Base-by-base conservation (phyloP, 2,329 filamentous ascomycete species). In the Aspergillus cejpii region DNA sequence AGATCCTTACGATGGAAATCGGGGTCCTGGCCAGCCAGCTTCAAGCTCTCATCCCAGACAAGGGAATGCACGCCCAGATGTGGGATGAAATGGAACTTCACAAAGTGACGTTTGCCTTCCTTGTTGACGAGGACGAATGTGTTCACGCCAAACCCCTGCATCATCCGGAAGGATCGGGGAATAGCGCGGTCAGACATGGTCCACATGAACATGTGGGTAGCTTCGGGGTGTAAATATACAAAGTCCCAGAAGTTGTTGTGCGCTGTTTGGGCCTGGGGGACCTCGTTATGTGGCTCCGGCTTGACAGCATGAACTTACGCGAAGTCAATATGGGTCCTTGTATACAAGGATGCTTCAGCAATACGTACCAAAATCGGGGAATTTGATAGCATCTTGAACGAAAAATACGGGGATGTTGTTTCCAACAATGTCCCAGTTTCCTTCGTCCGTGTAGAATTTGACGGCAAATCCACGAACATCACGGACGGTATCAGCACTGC, bases 1-100 rank as follows among this genome's bases (percentile, higher is more conserved):
- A 92, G 71, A 53, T 91, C 86, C 62, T 87, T 87, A 45, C 85
- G 79, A 55, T 91, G 86, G 69, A 87, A 91, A 49, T 92, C 86
- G 0, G 86, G 85, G 47, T 91, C 84, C 56, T 87, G 81, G 0
- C 84, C 84, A 8, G 72, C 74, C 1, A 90, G 69, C 70, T 90
- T 89, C 40, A 89, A 67, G 0, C 85, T 83, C 62, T 91, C 86
- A 41, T 91, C 87, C 65, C 65, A 64, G 10, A 64, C 56, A 2
- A 65, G 45, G 1, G 61, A 64, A 40, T 64, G 63, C 6, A 65
- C 61, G 6, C 63, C 63, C 12, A 66, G 45, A 31, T 63, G 57
- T 1, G 63, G 63, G 0, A 54, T 64, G 47, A 57, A 65, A 34
- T 60, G 56, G 45, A 65, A 66, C 39, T 66, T 66, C 51, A 65